Base-by-base conservation (phyloP, 768 basidiomycete species). In the Termitomyces sp. region DNA sequence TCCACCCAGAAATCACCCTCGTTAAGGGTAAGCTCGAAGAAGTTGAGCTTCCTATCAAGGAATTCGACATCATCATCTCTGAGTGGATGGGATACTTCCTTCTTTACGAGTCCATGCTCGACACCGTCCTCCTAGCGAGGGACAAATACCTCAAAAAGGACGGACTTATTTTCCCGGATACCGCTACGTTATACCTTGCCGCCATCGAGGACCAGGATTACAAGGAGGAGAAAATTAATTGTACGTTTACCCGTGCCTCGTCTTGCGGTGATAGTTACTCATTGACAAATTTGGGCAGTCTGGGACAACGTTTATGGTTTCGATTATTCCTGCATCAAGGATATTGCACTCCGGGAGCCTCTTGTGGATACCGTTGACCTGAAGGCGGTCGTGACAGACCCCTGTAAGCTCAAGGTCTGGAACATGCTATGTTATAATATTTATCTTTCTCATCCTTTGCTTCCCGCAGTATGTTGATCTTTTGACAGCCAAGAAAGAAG, bases 11-110 rank as follows among this genome's bases (percentile, higher is more conserved):
- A 65, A 97, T 98, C 74, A 95, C 92, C 42, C 87, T 98, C 58
- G 88, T 98, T 65, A 98, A 98, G 76, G 95, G 96, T 59, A 99
- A 99, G 76, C 88, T 99, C 60, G 96, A 99, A 72, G 96, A 99
- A 48, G 78, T 86, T 52, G 85, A 87, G 60, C 82, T 98, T 45
- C 96, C 96, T 15, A 85, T 96, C 68, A 76, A 91, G 62, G 78
- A 95, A 72, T 98, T 94, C 70, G 97, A 99, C 72, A 98, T 99
- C 76, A 97, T 99, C 76, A 92, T 99, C 70, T 97, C 95, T 61
- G 97, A 99, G 73, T 99, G 96, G 97, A 99, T 99, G 97, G 97
- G 97, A 45, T 99, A 99, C 77, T 98, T 98, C 83, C 80, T 98
- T 52, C 85, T 99, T 36, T 98, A 98, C 78, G 97, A 98, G 73